Conservation (phyloP, 2,329 filamentous ascomycete species). For the Fonsecaea multimorphosa region DNA sequence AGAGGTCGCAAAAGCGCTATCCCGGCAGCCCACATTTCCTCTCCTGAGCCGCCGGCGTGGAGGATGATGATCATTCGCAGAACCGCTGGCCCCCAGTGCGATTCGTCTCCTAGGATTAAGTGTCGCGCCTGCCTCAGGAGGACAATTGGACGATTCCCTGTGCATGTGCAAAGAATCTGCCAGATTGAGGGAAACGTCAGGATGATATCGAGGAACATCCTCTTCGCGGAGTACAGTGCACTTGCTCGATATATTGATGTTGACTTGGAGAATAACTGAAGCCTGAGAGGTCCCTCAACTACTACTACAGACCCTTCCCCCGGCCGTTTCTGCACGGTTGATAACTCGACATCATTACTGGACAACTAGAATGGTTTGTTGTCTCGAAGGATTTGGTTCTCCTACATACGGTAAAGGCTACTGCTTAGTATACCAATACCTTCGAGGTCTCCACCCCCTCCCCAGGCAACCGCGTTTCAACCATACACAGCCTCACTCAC, state of each 20-base stretch:
- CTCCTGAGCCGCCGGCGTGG: not conserved
- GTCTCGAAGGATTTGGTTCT: not conserved
- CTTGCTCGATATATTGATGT: not conserved
- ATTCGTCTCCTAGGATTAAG: not conserved
- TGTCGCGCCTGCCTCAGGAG: not conserved
- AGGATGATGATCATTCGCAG: not conserved
- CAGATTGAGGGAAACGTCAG: not conserved
- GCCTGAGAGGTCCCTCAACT: not conserved
- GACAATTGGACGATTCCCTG: not conserved
- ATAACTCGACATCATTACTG: not conserved
- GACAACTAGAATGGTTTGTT: not conserved
- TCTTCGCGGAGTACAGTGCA: not conserved
- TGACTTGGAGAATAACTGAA: not conserved
- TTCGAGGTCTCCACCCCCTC: slow-evolving; percentile 6
- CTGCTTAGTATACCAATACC: not conserved
- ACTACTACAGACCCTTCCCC: too few species aligned
- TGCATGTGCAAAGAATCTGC: not conserved
- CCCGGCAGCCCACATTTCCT: not conserved
- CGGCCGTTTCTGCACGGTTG: not conserved
- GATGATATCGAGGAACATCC: not conserved
- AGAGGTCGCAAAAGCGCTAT: not conserved
- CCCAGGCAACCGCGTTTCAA: slow-evolving; percentile 23
- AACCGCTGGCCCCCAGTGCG: not conserved
- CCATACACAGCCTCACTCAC: slow-evolving; percentile 16
- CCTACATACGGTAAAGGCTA: not conserved